These are phyloP conservation scores for Hymenotorrendiella dingleyae DNA, from an alignment of 2,329 filamentous ascomycete species.

Conservation along the genomic window DNA sequence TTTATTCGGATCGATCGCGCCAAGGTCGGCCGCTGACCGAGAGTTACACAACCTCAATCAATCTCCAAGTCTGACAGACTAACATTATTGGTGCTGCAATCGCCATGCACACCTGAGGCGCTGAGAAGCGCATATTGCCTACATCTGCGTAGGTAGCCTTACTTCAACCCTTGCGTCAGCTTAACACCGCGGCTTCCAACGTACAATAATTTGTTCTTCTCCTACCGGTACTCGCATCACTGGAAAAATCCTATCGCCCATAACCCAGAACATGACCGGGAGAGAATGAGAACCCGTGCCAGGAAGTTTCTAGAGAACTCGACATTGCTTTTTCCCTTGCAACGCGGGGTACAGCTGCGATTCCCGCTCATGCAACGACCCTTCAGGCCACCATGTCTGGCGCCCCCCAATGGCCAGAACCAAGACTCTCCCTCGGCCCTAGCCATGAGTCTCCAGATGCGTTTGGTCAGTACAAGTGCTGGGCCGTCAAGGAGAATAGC, in stretches of 20 bases:
- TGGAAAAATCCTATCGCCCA: too few relatives aligned
- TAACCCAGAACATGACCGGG: slow-evolving; percentile 1
- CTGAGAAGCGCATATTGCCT: slow-evolving; percentile 10
- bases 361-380: slow-evolving; percentile 2
- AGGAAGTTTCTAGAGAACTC: neutral
- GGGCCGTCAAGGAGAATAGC: slow-evolving; percentile 16
- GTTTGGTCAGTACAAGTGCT: slow-evolving; percentile 10
- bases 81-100: slow-evolving; percentile 5
- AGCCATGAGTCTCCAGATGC: slow-evolving; percentile 6
- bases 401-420: slow-evolving; percentile 6
- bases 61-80: neutral
- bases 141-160: slow-evolving; percentile 8
- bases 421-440: slow-evolving; percentile 13
- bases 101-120: slow-evolving; percentile 9
- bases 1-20: too few relatives aligned
- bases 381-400: slow-evolving; percentile 3
- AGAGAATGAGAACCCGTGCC: slow-evolving; percentile 6
- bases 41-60: slow-evolving; percentile 1
- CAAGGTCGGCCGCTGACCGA: too few relatives aligned
- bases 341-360: slow-evolving; percentile 2
- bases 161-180: slow-evolving; percentile 5
- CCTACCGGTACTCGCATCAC: too few relatives aligned
- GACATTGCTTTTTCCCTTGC: neutral
- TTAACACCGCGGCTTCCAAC: neutral
- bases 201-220: too few relatives aligned